These are phyloP conservation scores for Cotoneaster glaucophyllus DNA, from an alignment of 306 rosid species.

Conservation along the genomic window DNA sequence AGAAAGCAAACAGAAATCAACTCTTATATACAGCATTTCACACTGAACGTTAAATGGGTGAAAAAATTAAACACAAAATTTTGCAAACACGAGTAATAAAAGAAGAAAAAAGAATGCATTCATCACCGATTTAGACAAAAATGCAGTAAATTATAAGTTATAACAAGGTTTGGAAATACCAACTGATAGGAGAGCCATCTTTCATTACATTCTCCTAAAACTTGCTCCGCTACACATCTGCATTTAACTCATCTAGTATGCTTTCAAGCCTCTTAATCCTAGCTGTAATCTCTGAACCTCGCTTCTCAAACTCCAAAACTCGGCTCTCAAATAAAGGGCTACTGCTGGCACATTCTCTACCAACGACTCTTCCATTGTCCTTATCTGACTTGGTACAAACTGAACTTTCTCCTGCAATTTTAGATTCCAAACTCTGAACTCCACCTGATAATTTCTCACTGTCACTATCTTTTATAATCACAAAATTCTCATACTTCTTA, in stretches of 20 bases:
- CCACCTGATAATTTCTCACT: background rate
- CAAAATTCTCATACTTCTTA: background rate
- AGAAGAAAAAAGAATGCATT: background rate
- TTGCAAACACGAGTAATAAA: background rate
- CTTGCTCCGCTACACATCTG: background rate
- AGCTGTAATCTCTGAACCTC: background rate
- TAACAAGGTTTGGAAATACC: background rate
- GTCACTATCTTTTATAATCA: background rate
- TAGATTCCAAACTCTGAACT: background rate
- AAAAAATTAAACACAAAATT: background rate
- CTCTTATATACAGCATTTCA: background rate
- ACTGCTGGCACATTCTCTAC: background rate
- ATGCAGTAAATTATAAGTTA: background rate
- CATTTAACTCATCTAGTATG: background rate
- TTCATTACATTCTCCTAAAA: background rate
- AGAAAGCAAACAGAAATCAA: background rate
- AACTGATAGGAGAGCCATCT: background rate
- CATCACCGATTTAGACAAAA: background rate
- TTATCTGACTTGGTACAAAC: background rate
- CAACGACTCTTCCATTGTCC: background rate
- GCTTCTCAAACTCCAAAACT: background rate
- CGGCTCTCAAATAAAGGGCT: background rate
- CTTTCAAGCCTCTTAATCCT: background rate
- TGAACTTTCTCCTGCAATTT: background rate
- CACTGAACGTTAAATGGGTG: background rate